Percentiles rank a stretch among this genome's conserved stretches.
Conservation (phyloP, 2,329 filamentous ascomycete species). For the Boeremia lycopersici region DNA sequence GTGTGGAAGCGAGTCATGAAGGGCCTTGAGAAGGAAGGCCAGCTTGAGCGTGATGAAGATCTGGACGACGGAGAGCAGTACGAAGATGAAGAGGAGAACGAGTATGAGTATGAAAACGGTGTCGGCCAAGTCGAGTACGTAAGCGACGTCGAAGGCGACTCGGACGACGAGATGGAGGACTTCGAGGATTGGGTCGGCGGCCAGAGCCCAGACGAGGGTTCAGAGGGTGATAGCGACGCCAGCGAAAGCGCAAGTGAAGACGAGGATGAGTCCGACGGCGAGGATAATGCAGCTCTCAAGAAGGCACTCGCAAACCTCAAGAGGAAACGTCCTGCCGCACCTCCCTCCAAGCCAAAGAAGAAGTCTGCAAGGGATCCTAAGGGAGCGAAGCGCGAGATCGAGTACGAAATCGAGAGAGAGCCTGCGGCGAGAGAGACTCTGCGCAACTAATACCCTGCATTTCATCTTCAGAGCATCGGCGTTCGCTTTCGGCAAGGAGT, state of each 20-base stretch:
- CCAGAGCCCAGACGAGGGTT: slow-evolving; percentile 62
- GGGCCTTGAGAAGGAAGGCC: slow-evolving; percentile 84
- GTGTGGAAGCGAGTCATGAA: slow-evolving; percentile 98
- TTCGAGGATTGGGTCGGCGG: slow-evolving; percentile 93
- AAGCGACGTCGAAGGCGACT: slow-evolving; percentile 79
- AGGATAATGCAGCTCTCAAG: slow-evolving; percentile 61
- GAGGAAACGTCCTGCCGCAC: slow-evolving; percentile 60
- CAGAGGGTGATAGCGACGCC: slow-evolving; percentile 64
- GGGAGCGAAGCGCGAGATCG: slow-evolving; percentile 72
- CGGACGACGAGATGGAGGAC: slow-evolving; percentile 71
- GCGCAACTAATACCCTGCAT: slow-evolving; percentile 36
- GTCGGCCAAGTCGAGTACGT: slow-evolving; percentile 89
- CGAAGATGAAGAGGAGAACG: slow-evolving; percentile 71
- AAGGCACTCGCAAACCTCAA: slow-evolving; percentile 60
- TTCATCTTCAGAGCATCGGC: slow-evolving; percentile 21
- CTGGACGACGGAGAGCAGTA: slow-evolving; percentile 84
- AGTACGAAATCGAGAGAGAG: slow-evolving; percentile 75
- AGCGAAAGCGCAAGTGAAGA: slow-evolving; percentile 60
- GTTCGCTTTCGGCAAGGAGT: slow-evolving; percentile 20
- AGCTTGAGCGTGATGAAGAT: slow-evolving; percentile 83
- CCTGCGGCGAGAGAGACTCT: slow-evolving; percentile 50
- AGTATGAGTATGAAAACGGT: slow-evolving; percentile 69
- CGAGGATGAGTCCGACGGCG: slow-evolving; percentile 62
- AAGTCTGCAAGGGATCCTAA: slow-evolving; percentile 55
- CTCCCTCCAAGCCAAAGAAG: slow-evolving; percentile 62